phyloP scores from a whole-genome alignment of 371 early-diverging fungal species.

The Mucor ambiguus region DNA sequence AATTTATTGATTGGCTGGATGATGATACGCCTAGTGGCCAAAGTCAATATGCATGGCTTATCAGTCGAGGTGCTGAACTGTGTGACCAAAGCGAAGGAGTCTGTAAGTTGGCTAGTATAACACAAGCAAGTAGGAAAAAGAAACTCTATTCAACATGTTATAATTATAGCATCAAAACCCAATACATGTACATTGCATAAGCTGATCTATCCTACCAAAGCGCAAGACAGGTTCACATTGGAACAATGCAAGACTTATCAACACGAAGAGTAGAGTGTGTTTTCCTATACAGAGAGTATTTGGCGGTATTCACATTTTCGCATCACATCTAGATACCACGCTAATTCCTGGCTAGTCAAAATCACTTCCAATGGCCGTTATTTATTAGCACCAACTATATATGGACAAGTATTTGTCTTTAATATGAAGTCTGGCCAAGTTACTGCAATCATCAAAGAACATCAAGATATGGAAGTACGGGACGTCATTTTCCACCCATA shows the following conservation, averaged over 20 bases:
- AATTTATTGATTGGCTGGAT: constrained; percentile 75
- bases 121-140: neutral
- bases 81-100: constrained; percentile 83
- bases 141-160: neutral
- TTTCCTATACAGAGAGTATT: too few relatives aligned
- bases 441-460: constrained; percentile 74
- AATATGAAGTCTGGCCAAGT: constrained; percentile 74
- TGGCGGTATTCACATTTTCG: neutral
- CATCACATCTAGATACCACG: constrained; percentile 60
- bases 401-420: constrained; percentile 85
- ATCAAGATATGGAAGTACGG: constrained; percentile 86
- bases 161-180: constrained; percentile 67
- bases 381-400: constrained; percentile 84
- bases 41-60: constrained; percentile 69
- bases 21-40: constrained; percentile 13
- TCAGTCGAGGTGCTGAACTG: constrained; percentile 88
- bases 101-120: constrained; percentile 49
- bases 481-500: constrained; percentile 92
- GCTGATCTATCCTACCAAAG: constrained; percentile 72
- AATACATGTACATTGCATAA: constrained; percentile 84
- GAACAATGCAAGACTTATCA: constrained; percentile 71
- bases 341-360: constrained; percentile 92
- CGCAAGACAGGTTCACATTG: constrained; percentile 69
- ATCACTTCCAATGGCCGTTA: constrained; percentile 86
- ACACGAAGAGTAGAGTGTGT: constrained; percentile 69